phyloP scores from a whole-genome alignment of 768 basidiomycete genomes.

The Rhizopogon rudus region DNA sequence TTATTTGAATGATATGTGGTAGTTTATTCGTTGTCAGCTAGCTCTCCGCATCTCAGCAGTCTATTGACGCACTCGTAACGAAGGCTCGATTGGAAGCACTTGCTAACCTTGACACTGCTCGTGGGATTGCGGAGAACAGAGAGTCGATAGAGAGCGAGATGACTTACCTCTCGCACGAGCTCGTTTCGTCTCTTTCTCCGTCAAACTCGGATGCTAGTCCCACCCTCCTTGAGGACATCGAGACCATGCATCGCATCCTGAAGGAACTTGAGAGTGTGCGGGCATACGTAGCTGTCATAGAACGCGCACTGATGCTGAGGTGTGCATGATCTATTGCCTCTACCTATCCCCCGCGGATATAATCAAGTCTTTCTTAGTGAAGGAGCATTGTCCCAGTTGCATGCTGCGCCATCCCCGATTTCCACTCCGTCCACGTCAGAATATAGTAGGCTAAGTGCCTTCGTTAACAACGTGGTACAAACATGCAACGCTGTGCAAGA shows the following conservation, averaged over 20 bases:
- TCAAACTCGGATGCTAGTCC: constrained; percentile 42
- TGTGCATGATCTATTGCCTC: constrained; percentile 25
- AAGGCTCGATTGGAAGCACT: constrained; percentile 44
- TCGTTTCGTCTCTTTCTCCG: constrained; percentile 48
- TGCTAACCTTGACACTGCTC: constrained; percentile 54
- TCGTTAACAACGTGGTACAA: constrained; percentile 46
- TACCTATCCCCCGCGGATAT: constrained; percentile 3
- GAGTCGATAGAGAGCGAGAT: constrained; percentile 79
- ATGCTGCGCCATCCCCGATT: constrained; percentile 33
- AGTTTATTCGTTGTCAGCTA: constrained; percentile 35
- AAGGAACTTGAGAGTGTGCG: constrained; percentile 74
- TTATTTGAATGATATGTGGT: neutral
- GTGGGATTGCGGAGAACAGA: constrained; percentile 70
- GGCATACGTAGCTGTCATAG: constrained; percentile 70
- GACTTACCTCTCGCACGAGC: constrained; percentile 55
- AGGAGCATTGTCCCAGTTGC: constrained; percentile 49
- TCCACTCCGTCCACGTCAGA: constrained; percentile 43
- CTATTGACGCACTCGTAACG: constrained; percentile 41
- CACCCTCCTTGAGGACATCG: constrained; percentile 79
- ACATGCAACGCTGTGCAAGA: constrained; percentile 44
- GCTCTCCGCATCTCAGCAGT: constrained; percentile 50
- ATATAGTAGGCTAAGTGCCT: constrained; percentile 58
- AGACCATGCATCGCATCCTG: constrained; percentile 70
- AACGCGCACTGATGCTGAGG: constrained; percentile 71
- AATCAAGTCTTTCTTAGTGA: constrained; percentile 38